Percentiles rank a stretch among this genome's conserved stretches.
Evolutionary conservation across 108 stramenopile species (phyloP).

Genomic region (Fistulifera pelliculosa): DNA sequence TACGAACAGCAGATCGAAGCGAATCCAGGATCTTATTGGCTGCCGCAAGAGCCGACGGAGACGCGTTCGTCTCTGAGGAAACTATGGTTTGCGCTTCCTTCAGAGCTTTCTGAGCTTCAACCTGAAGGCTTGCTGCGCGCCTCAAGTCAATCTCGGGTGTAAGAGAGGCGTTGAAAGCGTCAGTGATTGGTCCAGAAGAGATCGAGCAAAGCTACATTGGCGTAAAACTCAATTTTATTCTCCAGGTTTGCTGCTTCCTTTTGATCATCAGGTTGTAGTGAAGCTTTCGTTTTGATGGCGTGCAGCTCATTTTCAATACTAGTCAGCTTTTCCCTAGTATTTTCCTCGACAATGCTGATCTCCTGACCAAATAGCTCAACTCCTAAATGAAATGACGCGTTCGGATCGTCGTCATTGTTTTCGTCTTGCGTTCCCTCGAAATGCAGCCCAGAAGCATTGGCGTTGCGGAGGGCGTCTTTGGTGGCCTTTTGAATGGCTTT

Average conservation of each 20-base stretch:
- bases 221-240: constrained; percentile 25
- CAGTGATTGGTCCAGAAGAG: constrained; percentile 24
- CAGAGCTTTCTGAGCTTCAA: constrained; percentile 16
- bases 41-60: constrained; percentile 1
- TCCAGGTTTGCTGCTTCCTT: constrained; percentile 10
- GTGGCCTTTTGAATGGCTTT: constrained; percentile 31
- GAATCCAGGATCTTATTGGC: constrained; percentile 22
- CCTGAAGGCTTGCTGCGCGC: constrained; percentile 10
- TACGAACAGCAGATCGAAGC: constrained; percentile 21
- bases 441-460: constrained; percentile 5
- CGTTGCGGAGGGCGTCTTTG: constrained; percentile 20
- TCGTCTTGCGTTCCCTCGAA: constrained; percentile 1
- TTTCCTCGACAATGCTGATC: constrained; percentile 15
- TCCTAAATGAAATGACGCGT: constrained; percentile 39
- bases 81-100: constrained; percentile 18
- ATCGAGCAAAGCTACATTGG: constrained; percentile 33
- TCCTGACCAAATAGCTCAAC: constrained; percentile 54
- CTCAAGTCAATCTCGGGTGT: background rate
- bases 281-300: constrained; percentile 1
- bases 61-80: constrained; percentile 11
- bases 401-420: constrained; percentile 14
- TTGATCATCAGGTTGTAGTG: constrained; percentile 1
- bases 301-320: constrained; percentile 35
- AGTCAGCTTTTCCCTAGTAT: constrained; percentile 29
- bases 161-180: constrained; percentile 14